Base-by-base conservation (phyloP, 768 basidiomycete genomes). In the Leucocoprinus leucothites region DNA sequence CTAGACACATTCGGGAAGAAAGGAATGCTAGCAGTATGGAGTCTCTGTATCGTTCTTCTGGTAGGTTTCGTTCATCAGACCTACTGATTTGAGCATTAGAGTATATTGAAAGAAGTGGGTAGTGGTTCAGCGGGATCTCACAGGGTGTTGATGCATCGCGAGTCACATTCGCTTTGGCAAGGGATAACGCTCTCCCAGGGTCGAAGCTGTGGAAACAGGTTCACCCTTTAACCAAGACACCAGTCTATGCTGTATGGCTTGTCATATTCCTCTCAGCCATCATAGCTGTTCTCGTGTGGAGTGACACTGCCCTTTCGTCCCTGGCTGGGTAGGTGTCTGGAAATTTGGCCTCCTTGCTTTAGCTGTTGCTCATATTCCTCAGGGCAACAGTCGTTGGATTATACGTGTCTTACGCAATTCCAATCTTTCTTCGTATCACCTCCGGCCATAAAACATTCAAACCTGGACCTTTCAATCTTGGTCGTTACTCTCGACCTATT, bases 121-220 rank as follows among this genome's bases (percentile, higher is more conserved):
- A 84, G 82, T 84, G 77, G 61, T 80, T 83, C 19, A 84, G 82
- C 1, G 84, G 84, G 1, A 82, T 84, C 4, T 81, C 84, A 5
- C 84, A 85, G 62, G 81, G 77, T 16, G 82, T 85, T 13, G 84
- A 85, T 57, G 84, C 84, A 9, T 84, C 82, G 14, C 79, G 84
- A 5, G 83, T 85, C 42, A 73, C 85, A 36, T 85, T 84, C 47
- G 83, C 83, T 3, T 82, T 85, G 58, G 82, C 83, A 9, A 66
- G 74, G 9, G 74, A 74, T 43, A 63, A 71, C 44, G 74, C 70
- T 11, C 60, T 73, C 8, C 73, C 73, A 3, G 71, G 72, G 9
- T 74, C 73, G 1, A 62, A 63, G 21, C 71, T 64, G 65, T 71
- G 69, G 70, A 70, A 70, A 51, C 60, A 62, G 53, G 60, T 74